phyloP scores from a whole-genome alignment of 345 rosid genomes.

The Eucalyptus lansdowneana region DNA sequence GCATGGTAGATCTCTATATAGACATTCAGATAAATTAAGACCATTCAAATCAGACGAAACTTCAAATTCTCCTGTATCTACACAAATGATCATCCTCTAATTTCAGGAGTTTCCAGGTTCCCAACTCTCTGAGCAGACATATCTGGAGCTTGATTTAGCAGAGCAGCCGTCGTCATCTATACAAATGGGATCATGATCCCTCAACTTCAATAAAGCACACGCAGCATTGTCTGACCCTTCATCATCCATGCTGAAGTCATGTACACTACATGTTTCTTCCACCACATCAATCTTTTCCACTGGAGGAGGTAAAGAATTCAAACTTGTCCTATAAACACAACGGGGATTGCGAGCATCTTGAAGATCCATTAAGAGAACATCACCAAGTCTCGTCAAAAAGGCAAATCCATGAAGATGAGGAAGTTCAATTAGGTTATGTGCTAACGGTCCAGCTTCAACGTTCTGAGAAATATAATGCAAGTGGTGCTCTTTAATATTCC shows the following conservation, averaged over 20 bases:
- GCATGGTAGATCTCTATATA: constrained; percentile 50
- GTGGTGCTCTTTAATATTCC: too few relatives aligned
- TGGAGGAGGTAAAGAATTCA: constrained; percentile 45
- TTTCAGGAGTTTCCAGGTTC: too few relatives aligned
- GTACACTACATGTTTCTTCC: constrained; percentile 62
- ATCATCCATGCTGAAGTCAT: constrained; percentile 61
- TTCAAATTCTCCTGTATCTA: too few relatives aligned
- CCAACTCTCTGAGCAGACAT: background rate
- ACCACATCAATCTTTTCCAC: constrained; percentile 54
- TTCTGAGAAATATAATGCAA: too few relatives aligned
- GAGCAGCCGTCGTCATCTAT: constrained; percentile 23
- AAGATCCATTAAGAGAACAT: constrained; percentile 91
- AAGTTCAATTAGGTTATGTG: too few relatives aligned
- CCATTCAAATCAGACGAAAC: too few relatives aligned
- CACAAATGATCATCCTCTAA: too few relatives aligned
- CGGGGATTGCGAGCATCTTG: constrained; percentile 64
- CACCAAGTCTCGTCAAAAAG: constrained; percentile 79
- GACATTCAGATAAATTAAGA: too few relatives aligned
- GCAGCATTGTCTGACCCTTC: constrained; percentile 94
- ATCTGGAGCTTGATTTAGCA: too few relatives aligned
- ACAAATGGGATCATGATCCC: constrained; percentile 94
- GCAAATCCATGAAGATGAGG: constrained; percentile 8
- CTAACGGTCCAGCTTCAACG: too few relatives aligned
- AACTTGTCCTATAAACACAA: constrained; percentile 58
- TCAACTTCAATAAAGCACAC: constrained; percentile 76